Conservation (phyloP, 2,329 filamentous ascomycete genomes). For the Zymoseptoria brevis region DNA sequence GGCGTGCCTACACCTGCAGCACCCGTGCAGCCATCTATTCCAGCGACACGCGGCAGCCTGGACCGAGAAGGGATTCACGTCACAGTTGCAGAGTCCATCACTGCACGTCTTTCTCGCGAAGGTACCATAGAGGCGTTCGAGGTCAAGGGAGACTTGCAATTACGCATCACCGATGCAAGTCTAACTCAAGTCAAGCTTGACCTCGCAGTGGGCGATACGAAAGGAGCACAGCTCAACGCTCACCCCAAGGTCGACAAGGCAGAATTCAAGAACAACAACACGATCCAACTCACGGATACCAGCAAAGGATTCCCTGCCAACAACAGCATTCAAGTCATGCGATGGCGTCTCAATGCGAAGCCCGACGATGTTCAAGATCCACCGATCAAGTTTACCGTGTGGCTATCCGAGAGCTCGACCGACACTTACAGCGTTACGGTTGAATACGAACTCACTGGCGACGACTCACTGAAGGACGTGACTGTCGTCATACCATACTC, state of each 20-base stretch:
- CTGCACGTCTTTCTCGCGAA: slow-evolving; percentile 79
- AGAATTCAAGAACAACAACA: slow-evolving; percentile 72
- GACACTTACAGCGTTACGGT: slow-evolving; percentile 83
- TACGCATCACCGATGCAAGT: slow-evolving; percentile 79
- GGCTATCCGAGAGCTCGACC: slow-evolving; percentile 81
- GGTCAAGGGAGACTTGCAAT: slow-evolving; percentile 83
- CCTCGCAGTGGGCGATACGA: slow-evolving; percentile 65
- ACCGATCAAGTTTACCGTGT: slow-evolving; percentile 93
- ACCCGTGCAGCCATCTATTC: slow-evolving; percentile 42
- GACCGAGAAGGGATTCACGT: slow-evolving; percentile 84
- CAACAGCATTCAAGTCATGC: slow-evolving; percentile 83
- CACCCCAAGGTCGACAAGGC: slow-evolving; percentile 94
- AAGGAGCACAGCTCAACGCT: slow-evolving; percentile 84
- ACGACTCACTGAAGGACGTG: slow-evolving; percentile 73
- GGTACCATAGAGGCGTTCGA: slow-evolving; percentile 78
- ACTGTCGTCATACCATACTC: slow-evolving; percentile 80
- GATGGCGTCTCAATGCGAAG: slow-evolving; percentile 83
- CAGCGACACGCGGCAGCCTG: slow-evolving; percentile 53
- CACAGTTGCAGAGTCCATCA: slow-evolving; percentile 81
- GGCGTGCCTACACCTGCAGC: slow-evolving; percentile 40
- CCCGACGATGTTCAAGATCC: slow-evolving; percentile 71
- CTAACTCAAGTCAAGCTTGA: slow-evolving; percentile 88
- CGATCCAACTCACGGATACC: slow-evolving; percentile 83
- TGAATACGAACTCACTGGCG: slow-evolving; percentile 86
- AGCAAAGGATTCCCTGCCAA: slow-evolving; percentile 88